Percentiles rank a stretch among this genome's conserved stretches.
phyloP scores from a whole-genome alignment of 225 moss, liverwort and hornwort species.

The Bryoerythrophyllum caledonicum region DNA sequence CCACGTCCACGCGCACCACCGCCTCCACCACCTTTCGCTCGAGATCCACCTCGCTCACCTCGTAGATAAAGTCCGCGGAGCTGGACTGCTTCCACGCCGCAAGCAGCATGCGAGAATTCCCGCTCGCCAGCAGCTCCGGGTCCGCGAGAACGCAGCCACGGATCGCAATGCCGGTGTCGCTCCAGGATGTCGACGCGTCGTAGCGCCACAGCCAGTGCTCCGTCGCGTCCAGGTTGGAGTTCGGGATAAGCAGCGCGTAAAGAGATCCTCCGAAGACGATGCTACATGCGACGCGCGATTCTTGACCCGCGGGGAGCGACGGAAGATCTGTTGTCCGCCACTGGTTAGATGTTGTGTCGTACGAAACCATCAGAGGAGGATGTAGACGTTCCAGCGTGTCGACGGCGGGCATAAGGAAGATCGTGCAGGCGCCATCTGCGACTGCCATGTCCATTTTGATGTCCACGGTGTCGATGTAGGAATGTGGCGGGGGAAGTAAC shows the following conservation, averaged over 20 bases:
- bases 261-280: neutral
- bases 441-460: neutral
- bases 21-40: no score
- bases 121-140: no score
- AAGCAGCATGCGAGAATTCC: no score
- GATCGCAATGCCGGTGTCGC: no score
- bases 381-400: accelerated
- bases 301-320: no score
- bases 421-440: neutral
- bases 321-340: neutral
- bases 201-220: neutral
- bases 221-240: no score
- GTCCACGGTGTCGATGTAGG: no score
- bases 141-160: no score
- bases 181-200: neutral
- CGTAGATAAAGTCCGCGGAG: no score
- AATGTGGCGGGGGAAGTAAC: neutral
- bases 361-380: neutral
- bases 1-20: no score
- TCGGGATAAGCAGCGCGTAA: neutral
- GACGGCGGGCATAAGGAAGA: neutral
- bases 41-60: no score
- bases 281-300: neutral
- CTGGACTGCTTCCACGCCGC: no score
- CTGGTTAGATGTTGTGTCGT: neutral